Evolutionary conservation across 352 stramenopile species (phyloP).

Genomic region (Salisapilia sapeloensis): DNA sequence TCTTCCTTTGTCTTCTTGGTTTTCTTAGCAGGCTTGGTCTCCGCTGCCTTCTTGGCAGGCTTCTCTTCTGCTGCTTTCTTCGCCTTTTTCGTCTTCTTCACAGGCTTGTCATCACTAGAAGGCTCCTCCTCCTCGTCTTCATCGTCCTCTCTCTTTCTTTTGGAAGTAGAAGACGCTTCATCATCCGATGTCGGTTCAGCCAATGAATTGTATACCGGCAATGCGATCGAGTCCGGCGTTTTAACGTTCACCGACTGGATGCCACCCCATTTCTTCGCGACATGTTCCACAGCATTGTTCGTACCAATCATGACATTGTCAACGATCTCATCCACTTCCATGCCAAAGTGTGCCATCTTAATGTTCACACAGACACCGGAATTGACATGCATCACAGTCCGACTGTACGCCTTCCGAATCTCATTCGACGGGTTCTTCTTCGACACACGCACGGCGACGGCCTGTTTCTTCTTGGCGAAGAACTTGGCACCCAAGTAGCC

Average conservation of each 20-base stretch:
- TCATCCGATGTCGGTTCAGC: conserved; percentile 24
- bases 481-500: conserved; percentile 47
- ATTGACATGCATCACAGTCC: conserved; percentile 76
- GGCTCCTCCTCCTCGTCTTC: conserved; percentile 2
- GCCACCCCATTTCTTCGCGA: conserved; percentile 84
- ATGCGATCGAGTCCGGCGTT: conserved; percentile 67
- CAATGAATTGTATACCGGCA: conserved; percentile 84
- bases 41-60: conserved; percentile 4
- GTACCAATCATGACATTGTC: conserved; percentile 61
- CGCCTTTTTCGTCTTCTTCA: conserved; percentile 9
- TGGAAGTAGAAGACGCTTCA: conserved; percentile 38
- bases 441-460: conserved; percentile 53
- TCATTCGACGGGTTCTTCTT: conserved; percentile 28
- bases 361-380: conserved; percentile 81
- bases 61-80: conserved; percentile 4
- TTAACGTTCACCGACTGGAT: conserved; percentile 87
- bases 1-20: conserved; percentile 6
- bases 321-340: conserved; percentile 44
- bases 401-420: conserved; percentile 23
- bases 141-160: background rate
- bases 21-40: conserved; percentile 1
- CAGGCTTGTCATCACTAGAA: too few relatives aligned
- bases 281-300: conserved; percentile 51
- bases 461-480: conserved; percentile 69
- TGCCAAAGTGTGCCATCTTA: conserved; percentile 55